phyloP scores from a whole-genome alignment of 306 rosid genomes.

The Inga leiocalycina region DNA sequence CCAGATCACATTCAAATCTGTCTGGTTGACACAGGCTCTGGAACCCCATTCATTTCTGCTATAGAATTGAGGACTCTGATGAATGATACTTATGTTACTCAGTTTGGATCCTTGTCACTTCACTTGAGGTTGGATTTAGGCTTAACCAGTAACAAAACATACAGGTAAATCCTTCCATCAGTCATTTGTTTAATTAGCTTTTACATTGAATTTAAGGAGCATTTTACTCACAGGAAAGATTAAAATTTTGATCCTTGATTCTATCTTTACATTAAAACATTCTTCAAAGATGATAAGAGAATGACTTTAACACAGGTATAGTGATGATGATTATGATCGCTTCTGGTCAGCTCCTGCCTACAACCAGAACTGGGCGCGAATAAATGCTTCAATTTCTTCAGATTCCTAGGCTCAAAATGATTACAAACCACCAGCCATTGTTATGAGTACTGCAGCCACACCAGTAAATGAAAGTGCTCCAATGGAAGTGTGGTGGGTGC shows the following conservation, averaged over 20 bases:
- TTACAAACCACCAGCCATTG: constrained; percentile 28
- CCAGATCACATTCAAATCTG: constrained; percentile 38
- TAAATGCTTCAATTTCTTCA: constrained; percentile 1
- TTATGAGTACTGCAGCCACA: constrained; percentile 36
- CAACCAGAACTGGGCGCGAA: background rate
- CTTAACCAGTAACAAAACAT: background rate
- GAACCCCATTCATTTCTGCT: constrained; percentile 54
- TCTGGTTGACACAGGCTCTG: constrained; percentile 43
- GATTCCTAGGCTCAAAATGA: background rate
- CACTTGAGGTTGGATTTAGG: constrained; percentile 24
- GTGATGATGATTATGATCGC: constrained; percentile 39
- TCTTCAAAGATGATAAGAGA: background rate
- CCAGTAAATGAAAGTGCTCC: constrained; percentile 29
- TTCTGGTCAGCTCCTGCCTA: background rate
- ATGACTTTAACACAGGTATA: constrained; percentile 33
- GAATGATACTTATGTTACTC: constrained; percentile 21
- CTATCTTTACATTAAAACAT: background rate
- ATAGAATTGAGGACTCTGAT: constrained; percentile 44
- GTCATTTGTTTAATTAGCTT: background rate
- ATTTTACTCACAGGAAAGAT: background rate
- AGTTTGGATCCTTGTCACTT: constrained; percentile 17
- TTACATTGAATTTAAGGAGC: background rate
- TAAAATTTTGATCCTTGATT: background rate
- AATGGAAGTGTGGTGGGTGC: background rate
- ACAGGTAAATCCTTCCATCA: constrained; percentile 16